These are phyloP conservation scores for Nakataea oryzae DNA, from an alignment of 2,329 filamentous ascomycete species.

Conservation along the genomic window DNA sequence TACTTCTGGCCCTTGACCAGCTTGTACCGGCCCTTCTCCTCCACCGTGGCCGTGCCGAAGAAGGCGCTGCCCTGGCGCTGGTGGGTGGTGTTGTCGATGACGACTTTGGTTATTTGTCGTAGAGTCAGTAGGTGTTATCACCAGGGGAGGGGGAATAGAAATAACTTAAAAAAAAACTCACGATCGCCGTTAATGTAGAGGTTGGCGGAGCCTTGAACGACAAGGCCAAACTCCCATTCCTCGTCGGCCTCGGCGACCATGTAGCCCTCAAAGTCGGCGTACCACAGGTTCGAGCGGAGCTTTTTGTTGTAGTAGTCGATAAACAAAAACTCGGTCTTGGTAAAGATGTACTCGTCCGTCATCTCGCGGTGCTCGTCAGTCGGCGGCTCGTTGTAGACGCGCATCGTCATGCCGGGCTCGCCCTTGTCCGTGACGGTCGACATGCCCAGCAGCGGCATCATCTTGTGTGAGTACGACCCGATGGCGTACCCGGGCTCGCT, in stretches of 20 bases:
- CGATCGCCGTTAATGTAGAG: constrained; percentile 49
- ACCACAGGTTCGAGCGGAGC: constrained; percentile 41
- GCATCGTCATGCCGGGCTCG: constrained; percentile 49
- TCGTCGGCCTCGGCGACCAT: constrained; percentile 50
- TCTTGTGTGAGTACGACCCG: constrained; percentile 54
- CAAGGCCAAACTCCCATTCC: constrained; percentile 54
- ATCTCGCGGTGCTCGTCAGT: constrained; percentile 31
- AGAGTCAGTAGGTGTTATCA: too few relatives aligned
- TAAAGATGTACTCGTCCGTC: constrained; percentile 38
- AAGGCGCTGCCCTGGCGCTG: constrained; percentile 50
- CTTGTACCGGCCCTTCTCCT: constrained; percentile 42
- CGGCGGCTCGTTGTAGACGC: constrained; percentile 50
- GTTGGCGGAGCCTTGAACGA: constrained; percentile 55
- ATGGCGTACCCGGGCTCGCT: constrained; percentile 39
- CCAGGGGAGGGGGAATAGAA: neutral
- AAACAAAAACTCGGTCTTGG: constrained; percentile 37
- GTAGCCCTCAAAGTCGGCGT: constrained; percentile 49
- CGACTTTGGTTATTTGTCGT: constrained; percentile 17
- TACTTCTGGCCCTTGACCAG: constrained; percentile 44
- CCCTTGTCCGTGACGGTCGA: constrained; percentile 37
- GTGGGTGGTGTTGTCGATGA: constrained; percentile 56
- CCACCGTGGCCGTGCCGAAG: constrained; percentile 47
- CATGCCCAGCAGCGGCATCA: constrained; percentile 47
- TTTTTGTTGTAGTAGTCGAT: constrained; percentile 42
- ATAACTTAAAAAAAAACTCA: neutral